A percentile compares a stretch with the other conserved stretches of the same genome.
Evolutionary conservation across 352 stramenopile species (phyloP).

Genomic region (Chrysophaeum taylorii): DNA sequence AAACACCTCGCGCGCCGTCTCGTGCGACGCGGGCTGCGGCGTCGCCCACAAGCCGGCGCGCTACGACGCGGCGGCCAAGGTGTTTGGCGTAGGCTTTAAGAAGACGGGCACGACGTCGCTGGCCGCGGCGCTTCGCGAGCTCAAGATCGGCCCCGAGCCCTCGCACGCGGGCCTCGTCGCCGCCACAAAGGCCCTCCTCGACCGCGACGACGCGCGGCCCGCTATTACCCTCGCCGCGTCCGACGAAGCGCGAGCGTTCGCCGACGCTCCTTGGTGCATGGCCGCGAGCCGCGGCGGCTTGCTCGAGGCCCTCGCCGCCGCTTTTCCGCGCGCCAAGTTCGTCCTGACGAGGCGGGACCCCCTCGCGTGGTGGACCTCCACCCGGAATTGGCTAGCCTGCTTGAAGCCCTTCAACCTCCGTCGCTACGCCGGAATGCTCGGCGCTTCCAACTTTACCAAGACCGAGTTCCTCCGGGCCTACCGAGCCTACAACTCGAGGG

Average conservation of each 20-base stretch:
- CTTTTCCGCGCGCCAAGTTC: constrained; percentile 7
- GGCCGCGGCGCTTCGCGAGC: neutral
- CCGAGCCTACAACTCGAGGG: neutral
- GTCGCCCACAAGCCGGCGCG: constrained; percentile 5
- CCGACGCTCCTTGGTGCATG: constrained; percentile 14
- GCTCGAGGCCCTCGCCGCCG: neutral
- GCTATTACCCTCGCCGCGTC: neutral
- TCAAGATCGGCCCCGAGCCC: constrained; percentile 5
- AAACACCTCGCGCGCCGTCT: neutral
- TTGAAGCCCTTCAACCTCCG: constrained; percentile 6
- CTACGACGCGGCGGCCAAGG: neutral
- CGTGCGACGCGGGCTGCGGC: constrained; percentile 8
- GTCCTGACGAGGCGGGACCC: neutral
- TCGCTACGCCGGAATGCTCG: constrained; percentile 4
- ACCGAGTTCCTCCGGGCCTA: neutral
- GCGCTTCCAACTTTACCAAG: neutral
- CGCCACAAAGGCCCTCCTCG: neutral
- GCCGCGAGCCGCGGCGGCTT: neutral
- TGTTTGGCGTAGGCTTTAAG: constrained; percentile 7
- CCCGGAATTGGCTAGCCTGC: constrained; percentile 1
- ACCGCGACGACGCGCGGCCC: neutral
- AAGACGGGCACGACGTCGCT: constrained; percentile 16
- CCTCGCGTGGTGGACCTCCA: neutral
- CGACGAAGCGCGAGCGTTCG: neutral
- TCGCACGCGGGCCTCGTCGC: neutral